Conservation (phyloP, 208 protist genomes). For the Leishmania tarentolae region DNA sequence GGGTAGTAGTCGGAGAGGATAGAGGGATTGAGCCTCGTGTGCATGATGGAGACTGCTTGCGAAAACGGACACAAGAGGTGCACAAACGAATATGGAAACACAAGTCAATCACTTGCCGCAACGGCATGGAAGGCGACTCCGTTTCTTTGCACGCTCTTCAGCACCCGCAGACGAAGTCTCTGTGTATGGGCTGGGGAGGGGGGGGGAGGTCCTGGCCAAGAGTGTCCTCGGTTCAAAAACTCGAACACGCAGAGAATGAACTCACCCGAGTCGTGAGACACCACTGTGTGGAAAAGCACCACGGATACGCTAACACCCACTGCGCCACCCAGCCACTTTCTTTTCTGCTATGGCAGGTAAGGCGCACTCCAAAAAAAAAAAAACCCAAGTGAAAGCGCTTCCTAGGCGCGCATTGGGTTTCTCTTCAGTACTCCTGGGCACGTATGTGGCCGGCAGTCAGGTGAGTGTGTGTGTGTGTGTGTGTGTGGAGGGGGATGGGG, state of each 20-base stretch:
- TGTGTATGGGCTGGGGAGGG: background rate
- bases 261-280: background rate
- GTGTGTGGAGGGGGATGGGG: background rate
- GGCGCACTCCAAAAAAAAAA: background rate
- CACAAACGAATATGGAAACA: background rate
- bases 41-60: background rate
- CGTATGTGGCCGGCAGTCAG: background rate
- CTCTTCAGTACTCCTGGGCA: background rate
- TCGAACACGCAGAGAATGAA: background rate
- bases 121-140: background rate
- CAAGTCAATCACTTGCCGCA: background rate
- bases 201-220: background rate
- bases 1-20: conserved; percentile 40
- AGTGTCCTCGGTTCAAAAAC: background rate
- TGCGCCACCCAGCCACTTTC: background rate
- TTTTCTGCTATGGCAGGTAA: background rate
- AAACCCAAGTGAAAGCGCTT: background rate
- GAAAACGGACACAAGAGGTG: background rate
- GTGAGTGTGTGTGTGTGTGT: conserved; percentile 11
- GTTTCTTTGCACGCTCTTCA: background rate
- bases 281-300: background rate
- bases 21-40: conserved; percentile 18
- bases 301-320: no score
- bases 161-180: background rate
- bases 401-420: background rate